Evolutionary conservation across 2,329 filamentous ascomycete genomes (phyloP).

Genomic region (Penicillium glabrum): DNA sequence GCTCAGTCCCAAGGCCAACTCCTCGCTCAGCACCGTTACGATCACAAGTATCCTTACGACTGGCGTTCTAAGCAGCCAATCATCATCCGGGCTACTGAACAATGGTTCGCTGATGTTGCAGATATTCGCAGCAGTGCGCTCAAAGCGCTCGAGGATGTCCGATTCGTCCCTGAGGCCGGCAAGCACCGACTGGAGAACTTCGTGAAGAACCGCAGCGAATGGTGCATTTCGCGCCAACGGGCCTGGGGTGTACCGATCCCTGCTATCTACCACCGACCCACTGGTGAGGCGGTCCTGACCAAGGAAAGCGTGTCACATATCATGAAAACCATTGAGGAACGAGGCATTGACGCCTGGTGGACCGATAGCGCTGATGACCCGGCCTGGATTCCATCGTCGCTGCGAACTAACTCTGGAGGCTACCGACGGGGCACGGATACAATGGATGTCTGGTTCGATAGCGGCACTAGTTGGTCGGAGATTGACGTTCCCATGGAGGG

Average conservation of each 20-base stretch:
- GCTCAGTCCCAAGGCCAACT: slow-evolving; percentile 62
- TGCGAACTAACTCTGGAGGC: slow-evolving; percentile 49
- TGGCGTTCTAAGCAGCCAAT: slow-evolving; percentile 95
- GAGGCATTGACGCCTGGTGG: slow-evolving; percentile 94
- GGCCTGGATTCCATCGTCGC: slow-evolving; percentile 70
- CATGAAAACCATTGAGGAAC: slow-evolving; percentile 71
- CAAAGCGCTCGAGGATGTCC: slow-evolving; percentile 66
- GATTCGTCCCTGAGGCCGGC: slow-evolving; percentile 75
- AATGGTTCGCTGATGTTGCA: slow-evolving; percentile 95
- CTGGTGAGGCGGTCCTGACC: slow-evolving; percentile 74
- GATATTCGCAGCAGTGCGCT: slow-evolving; percentile 76
- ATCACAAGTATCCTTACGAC: slow-evolving; percentile 96
- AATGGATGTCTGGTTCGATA: slow-evolving; percentile 99
- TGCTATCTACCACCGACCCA: slow-evolving; percentile 71
- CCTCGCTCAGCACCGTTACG: slow-evolving; percentile 67
- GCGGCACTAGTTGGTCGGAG: slow-evolving; percentile 84
- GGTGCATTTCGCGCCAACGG: slow-evolving; percentile 96
- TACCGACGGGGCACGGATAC: slow-evolving; percentile 84
- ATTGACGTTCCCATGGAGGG: slow-evolving; percentile 38
- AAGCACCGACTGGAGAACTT: slow-evolving; percentile 78
- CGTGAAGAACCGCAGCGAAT: slow-evolving; percentile 82
- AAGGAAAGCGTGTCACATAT: slow-evolving; percentile 80
- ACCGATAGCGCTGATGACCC: slow-evolving; percentile 73
- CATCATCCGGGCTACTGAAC: slow-evolving; percentile 86
- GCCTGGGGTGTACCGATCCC: slow-evolving; percentile 98